Conservation (phyloP, 768 basidiomycete genomes). For the Serendipita indica region DNA sequence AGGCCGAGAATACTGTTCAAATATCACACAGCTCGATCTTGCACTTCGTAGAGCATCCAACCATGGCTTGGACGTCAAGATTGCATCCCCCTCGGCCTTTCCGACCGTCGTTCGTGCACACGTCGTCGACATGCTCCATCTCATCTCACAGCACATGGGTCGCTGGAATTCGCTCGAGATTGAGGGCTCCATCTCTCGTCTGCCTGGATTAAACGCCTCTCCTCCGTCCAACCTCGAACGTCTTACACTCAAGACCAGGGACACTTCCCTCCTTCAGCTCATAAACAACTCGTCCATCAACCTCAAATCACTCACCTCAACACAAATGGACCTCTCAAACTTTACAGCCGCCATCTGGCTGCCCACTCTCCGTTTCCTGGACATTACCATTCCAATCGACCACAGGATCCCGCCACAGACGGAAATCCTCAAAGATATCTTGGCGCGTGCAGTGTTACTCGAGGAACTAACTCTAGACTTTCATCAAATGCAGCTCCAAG, state of each 20-base stretch:
- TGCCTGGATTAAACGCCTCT: background rate
- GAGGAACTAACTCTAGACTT: background rate
- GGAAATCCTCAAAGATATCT: background rate
- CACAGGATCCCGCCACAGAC: background rate
- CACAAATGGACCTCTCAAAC: background rate
- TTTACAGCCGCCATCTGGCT: background rate
- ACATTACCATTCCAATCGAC: conserved; percentile 1
- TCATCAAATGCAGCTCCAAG: background rate
- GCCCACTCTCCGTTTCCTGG: background rate
- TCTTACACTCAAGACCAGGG: background rate
- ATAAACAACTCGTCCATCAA: background rate
- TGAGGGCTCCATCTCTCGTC: background rate
- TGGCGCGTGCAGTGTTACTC: background rate
- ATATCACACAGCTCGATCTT: background rate
- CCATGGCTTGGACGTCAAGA: background rate
- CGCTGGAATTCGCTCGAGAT: conserved; percentile 1
- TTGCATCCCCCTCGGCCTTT: background rate
- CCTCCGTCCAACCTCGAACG: background rate
- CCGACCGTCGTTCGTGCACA: background rate
- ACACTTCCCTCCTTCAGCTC: background rate
- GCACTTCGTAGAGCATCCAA: background rate
- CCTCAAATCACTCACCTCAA: background rate
- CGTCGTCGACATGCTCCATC: background rate
- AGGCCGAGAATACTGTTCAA: conserved; percentile 1
- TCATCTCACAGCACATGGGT: background rate